A percentile compares a stretch with the other conserved stretches of the same genome.
Evolutionary conservation across 164 flowering plant species (phyloP).

Genomic region (Dillenia suffruticosa): DNA sequence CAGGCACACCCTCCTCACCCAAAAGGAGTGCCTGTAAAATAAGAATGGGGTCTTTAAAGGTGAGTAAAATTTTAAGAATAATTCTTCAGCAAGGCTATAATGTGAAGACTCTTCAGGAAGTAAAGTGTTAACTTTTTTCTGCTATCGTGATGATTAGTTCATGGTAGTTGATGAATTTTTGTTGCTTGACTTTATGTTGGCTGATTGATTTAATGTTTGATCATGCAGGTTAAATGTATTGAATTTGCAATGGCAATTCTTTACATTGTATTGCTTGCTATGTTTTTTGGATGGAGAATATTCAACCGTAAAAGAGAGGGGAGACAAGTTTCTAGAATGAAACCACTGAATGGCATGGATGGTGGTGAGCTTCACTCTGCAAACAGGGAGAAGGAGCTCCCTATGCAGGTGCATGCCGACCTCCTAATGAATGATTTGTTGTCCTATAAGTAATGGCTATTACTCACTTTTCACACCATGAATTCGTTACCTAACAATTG

Average conservation of each 20-base stretch:
- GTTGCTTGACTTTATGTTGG: neutral
- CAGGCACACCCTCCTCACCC: conserved; percentile 46
- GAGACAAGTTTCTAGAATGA: conserved; percentile 36
- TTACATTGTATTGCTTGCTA: conserved; percentile 57
- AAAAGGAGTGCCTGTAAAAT: conserved; percentile 57
- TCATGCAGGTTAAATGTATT: conserved; percentile 79
- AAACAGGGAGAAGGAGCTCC: conserved; percentile 44
- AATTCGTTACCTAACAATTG: too few relatives aligned
- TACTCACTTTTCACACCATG: too few relatives aligned
- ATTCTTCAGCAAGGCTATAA: too few relatives aligned
- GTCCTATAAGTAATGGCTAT: too few relatives aligned
- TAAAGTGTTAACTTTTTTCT: too few relatives aligned
- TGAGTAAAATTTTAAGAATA: conserved; percentile 15
- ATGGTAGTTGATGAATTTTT: too few relatives aligned
- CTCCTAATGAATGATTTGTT: neutral
- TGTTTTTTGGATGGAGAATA: conserved; percentile 80
- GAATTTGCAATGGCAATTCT: conserved; percentile 66
- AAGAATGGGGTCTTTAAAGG: conserved; percentile 75
- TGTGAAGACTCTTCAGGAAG: too few relatives aligned
- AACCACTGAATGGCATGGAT: conserved; percentile 41
- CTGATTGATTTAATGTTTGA: conserved; percentile 1
- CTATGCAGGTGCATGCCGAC: conserved; percentile 49
- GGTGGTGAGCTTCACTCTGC: conserved; percentile 32
- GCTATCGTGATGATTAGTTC: too few relatives aligned
- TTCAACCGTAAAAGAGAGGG: conserved; percentile 43